A percentile compares a stretch with the other conserved stretches of the same genome.
These are phyloP conservation scores for Cyberlindnera mycetangii DNA, from an alignment of 805 yeast genomes.

Conservation along the genomic window DNA sequence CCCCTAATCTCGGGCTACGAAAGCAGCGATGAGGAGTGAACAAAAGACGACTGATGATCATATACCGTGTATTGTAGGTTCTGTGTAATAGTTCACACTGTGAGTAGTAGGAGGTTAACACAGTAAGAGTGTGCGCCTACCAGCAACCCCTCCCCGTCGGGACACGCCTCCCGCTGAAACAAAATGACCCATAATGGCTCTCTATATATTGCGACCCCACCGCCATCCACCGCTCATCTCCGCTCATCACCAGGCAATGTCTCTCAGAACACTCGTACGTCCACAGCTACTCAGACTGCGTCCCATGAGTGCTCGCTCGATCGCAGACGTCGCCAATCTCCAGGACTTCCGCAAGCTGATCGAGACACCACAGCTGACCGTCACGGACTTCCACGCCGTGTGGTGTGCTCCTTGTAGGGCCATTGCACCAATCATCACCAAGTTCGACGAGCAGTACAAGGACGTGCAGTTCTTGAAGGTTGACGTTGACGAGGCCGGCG, in stretches of 20 bases:
- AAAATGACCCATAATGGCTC: too few species aligned
- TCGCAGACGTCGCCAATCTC: constrained; percentile 34
- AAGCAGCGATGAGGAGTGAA: constrained; percentile 12
- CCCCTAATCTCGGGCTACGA: constrained; percentile 11
- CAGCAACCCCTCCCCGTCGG: too few species aligned
- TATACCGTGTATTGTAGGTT: too few species aligned
- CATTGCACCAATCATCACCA: constrained; percentile 55
- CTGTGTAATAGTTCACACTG: too few species aligned
- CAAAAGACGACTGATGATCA: too few species aligned
- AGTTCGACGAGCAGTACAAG: constrained; percentile 34
- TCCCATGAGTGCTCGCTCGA: constrained; percentile 18
- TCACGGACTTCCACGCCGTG: constrained; percentile 66
- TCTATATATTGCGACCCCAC: too few species aligned
- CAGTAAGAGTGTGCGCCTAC: too few species aligned
- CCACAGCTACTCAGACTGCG: constrained; percentile 5
- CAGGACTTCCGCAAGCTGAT: constrained; percentile 36
- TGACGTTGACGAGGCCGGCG: constrained; percentile 64
- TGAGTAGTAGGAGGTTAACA: too few species aligned
- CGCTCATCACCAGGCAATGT: too few species aligned
- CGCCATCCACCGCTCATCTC: too few species aligned
- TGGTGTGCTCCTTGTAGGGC: constrained; percentile 84
- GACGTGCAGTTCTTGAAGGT: constrained; percentile 63
- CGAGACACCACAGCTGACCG: constrained; percentile 39
- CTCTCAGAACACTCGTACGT: constrained; percentile 1
- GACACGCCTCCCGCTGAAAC: too few species aligned